These are phyloP conservation scores for Metschnikowia dekortorum DNA, from an alignment of 805 yeast genomes.

Conservation along the genomic window DNA sequence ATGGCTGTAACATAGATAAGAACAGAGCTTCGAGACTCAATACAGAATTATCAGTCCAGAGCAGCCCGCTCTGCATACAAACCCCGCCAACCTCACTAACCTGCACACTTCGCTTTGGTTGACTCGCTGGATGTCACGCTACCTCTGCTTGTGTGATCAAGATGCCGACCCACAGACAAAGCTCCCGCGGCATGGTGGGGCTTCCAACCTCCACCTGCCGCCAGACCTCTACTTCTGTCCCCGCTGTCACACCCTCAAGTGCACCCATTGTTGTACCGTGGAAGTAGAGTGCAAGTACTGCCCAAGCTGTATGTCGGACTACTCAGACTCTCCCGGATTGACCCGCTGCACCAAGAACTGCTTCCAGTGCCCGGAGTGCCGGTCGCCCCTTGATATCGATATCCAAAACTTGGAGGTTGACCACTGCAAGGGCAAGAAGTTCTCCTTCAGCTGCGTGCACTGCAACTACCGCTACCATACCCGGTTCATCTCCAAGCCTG, in stretches of 20 bases:
- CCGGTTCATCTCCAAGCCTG: conserved; percentile 13
- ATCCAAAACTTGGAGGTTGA: conserved; percentile 13
- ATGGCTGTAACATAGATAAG: too few species aligned
- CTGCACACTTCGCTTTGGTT: neutral
- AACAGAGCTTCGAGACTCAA: too few species aligned
- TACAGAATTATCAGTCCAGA: too few species aligned
- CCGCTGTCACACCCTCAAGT: conserved; percentile 28
- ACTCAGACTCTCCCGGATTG: conserved; percentile 20
- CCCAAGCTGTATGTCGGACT: conserved; percentile 34
- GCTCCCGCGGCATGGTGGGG: conserved; percentile 4
- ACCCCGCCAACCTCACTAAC: neutral
- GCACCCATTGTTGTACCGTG: conserved; percentile 24
- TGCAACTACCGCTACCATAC: conserved; percentile 15
- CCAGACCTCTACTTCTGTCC: conserved; percentile 35
- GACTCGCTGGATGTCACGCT: conserved; percentile 5
- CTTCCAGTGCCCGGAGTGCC: conserved; percentile 36
- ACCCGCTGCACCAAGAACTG: conserved; percentile 35
- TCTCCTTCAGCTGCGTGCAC: conserved; percentile 11
- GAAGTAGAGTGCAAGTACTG: conserved; percentile 31
- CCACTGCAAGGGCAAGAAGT: conserved; percentile 9
- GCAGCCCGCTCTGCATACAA: neutral
- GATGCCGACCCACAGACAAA: neutral
- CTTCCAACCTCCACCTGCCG: conserved; percentile 12
- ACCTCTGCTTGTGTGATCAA: conserved; percentile 14
- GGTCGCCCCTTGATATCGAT: conserved; percentile 22